Percentiles rank a stretch among this genome's conserved stretches.
Evolutionary conservation across 768 basidiomycete species (phyloP).

Genomic region (Agrocybe pediades): DNA sequence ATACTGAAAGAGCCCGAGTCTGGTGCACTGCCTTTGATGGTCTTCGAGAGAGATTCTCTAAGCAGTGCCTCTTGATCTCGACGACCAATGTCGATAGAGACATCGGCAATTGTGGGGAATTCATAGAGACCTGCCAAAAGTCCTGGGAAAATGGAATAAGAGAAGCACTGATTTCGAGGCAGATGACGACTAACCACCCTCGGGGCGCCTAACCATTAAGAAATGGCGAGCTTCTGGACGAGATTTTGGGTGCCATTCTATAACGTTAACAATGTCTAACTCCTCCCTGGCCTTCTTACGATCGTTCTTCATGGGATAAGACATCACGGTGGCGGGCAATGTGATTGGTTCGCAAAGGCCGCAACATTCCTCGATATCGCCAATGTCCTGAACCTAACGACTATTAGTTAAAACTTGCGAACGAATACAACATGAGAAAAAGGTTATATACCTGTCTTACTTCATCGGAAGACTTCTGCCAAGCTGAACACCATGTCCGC

Average conservation of each 20-base stretch:
- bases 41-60: constrained; percentile 42
- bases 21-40: constrained; percentile 26
- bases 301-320: constrained; percentile 86
- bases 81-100: constrained; percentile 43
- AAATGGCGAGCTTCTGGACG: constrained; percentile 54
- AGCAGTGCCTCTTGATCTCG: constrained; percentile 37
- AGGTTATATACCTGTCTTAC: constrained; percentile 12
- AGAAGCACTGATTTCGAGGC: background rate
- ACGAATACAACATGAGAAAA: constrained; percentile 3
- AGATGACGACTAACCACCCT: constrained; percentile 58
- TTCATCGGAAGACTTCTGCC: constrained; percentile 25
- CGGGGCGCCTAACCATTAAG: constrained; percentile 79
- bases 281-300: constrained; percentile 87
- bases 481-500: constrained; percentile 67
- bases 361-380: constrained; percentile 83
- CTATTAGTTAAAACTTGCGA: constrained; percentile 2
- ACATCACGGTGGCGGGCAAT: constrained; percentile 47
- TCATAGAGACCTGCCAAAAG: constrained; percentile 90
- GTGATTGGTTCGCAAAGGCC: constrained; percentile 63
- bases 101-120: constrained; percentile 70
- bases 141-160: constrained; percentile 46
- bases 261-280: constrained; percentile 79
- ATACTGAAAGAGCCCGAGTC: background rate
- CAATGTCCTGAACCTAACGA: constrained; percentile 15
- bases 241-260: constrained; percentile 65